Percentiles rank a stretch among this genome's conserved stretches.
Evolutionary conservation across 371 early-diverging fungal genomes (phyloP).

Genomic region (Circinella umbellata): DNA sequence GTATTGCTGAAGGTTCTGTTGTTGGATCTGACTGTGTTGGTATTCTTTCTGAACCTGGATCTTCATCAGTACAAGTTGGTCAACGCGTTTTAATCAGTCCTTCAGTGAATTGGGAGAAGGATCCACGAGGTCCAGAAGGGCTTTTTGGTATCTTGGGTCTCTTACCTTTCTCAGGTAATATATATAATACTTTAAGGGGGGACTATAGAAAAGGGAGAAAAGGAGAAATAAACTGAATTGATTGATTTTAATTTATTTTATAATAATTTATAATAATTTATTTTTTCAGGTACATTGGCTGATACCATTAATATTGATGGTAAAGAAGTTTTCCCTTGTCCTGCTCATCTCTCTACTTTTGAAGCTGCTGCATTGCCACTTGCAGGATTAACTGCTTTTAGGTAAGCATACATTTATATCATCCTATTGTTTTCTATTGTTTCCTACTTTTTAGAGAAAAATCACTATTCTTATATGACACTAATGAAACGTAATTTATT

Average conservation of each 20-base stretch:
- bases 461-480: no score
- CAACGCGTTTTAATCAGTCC: conserved; percentile 62
- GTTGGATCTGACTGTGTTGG: conserved; percentile 71
- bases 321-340: conserved; percentile 56
- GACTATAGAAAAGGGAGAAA: background rate
- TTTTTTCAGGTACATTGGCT: conserved; percentile 58
- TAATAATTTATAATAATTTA: no score
- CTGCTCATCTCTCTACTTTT: conserved; percentile 59
- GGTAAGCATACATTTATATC: conserved; percentile 22
- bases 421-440: no score
- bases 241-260: conserved; percentile 1
- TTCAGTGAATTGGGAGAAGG: conserved; percentile 61
- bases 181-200: background rate
- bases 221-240: background rate
- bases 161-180: conserved; percentile 52
- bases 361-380: conserved; percentile 78
- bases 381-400: conserved; percentile 73
- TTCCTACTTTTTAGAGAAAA: no score
- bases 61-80: conserved; percentile 27
- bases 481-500: no score
- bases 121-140: conserved; percentile 67
- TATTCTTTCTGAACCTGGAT: conserved; percentile 32
- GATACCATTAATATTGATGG: conserved; percentile 59
- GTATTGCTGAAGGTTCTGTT: conserved; percentile 51
- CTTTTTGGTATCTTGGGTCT: conserved; percentile 64